Base-by-base conservation (phyloP, 2,329 filamentous ascomycete species). In the Calycina herbarum region DNA sequence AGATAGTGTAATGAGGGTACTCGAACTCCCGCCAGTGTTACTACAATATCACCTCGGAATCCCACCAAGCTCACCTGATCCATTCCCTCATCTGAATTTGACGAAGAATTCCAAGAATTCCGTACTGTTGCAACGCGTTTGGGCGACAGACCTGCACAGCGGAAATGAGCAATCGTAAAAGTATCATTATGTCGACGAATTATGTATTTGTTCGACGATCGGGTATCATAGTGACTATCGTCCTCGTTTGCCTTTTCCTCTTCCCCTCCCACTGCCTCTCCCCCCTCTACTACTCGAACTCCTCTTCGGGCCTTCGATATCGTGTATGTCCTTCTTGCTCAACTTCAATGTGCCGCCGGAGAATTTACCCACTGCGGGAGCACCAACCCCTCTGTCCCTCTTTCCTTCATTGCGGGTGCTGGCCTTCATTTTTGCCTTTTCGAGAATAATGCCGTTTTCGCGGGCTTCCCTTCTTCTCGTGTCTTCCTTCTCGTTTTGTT, bases 391-490 rank as follows among this genome's bases (percentile, higher is more conserved):
- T 77, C 87, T 80, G 69, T 87, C 82, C 78, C 85, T 79, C 75
- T 77, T 76, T 70, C 72, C 75, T 61, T 76, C 70, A 66, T 73
- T 66, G 59, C 77, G 82, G 63, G 79, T 80, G 63, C 76, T 80
- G 64, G 72, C 76, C 5, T 62, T 67, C 59, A 69, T 66, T 61
- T 68, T 75, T 42, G 76, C 79, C 67, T 82, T 83, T 81, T 98
- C 95, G 40, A 98, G 81, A 59, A 98, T 88, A 72, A 98, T 89
- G 5, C 94, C 95, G 73, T 94, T 96, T 82, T 98, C 94, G 74
- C 84, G 87, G 1, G 95, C 95, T 77, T 97, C 92, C 51, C 82
- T 83, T 45, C 94, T 82, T 61, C 94, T 81, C 80, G 85, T 90
- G 13, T 84, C 80, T 77, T 97, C 94, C 66, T 86, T 86, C 33